Evolutionary conservation across 805 yeast genomes (phyloP), one percentile per base, ranked within the genome.

Genomic region (Kregervanrija delftensis): DNA sequence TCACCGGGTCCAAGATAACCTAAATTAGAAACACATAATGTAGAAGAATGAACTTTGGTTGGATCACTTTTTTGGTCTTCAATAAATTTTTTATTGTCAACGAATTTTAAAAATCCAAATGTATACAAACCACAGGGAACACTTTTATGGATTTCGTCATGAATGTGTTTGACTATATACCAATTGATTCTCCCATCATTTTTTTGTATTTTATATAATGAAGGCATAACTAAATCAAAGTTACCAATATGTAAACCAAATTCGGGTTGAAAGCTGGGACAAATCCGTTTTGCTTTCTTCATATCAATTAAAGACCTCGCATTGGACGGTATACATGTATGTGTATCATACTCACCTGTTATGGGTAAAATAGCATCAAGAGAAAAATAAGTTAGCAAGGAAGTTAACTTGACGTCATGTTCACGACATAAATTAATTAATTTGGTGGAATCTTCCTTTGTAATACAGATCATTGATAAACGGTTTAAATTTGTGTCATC

Each of bases 161-260:
- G 46, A 8, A 46, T 31, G 37, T 44, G 40, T 42, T 42, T 40
- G 9, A 49, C 45, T 12, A 46, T 12, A 22, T 44, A 40, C 49
- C 52, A 49, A 38, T 46, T 40, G 1, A 49, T 34, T 17, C 32
- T 17, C 5, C 37, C 45, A 30, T 37, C 31, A 9, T 12, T 10
- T 11, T 30, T 17, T 12, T 45, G 39, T 15, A 41, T 37, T 30
- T 41, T 44, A 10, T 37, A 31, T 15, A 46, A 30, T 1, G 48
- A 38, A 15, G 48, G 48, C 30, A 49, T 30, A 17, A 44, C 43
- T 30, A 44, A 30, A 39, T 44, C 46, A 12, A 44, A 22, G 35
- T 46, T 49, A n/a, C 52, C 46, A 5, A 49, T 37, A 31, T 41
- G 46, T 11, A 46, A 33, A 5, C 49, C 52, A 46, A 49, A 41